Evolutionary conservation across 768 basidiomycete species (phyloP).

Genomic region (Candolleomyces aberdarensis): DNA sequence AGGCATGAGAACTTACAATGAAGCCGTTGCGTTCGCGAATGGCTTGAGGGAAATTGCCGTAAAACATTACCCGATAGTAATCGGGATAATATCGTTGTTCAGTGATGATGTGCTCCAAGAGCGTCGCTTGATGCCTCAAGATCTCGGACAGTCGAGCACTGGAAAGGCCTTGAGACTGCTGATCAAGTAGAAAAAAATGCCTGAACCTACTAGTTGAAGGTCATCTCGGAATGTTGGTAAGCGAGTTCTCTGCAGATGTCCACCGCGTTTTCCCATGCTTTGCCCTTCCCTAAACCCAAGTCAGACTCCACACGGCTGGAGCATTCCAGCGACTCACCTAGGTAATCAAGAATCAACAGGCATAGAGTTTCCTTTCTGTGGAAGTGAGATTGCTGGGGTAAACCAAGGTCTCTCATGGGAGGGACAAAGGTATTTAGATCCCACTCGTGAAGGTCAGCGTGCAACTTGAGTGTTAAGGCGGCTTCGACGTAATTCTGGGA

Average conservation of each 20-base stretch:
- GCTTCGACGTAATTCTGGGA: slow-evolving; percentile 92
- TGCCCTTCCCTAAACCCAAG: slow-evolving; percentile 72
- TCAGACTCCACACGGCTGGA: slow-evolving; percentile 1
- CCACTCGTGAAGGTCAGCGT: slow-evolving; percentile 94
- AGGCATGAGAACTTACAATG: slow-evolving; percentile 52
- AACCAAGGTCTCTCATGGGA: slow-evolving; percentile 84
- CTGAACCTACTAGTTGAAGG: slow-evolving; percentile 80
- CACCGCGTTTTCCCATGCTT: slow-evolving; percentile 95
- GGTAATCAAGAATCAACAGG: slow-evolving; percentile 88
- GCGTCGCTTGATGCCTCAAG: slow-evolving; percentile 79
- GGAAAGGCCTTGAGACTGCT: slow-evolving; percentile 3
- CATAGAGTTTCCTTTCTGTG: slow-evolving; percentile 92
- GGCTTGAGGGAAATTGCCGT: slow-evolving; percentile 84
- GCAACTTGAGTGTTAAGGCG: slow-evolving; percentile 87
- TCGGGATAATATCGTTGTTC: slow-evolving; percentile 86
- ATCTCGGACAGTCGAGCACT: slow-evolving; percentile 85
- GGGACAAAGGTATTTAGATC: slow-evolving; percentile 75
- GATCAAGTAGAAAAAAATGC: slow-evolving; percentile 6
- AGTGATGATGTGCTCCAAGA: slow-evolving; percentile 82
- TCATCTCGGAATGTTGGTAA: slow-evolving; percentile 82
- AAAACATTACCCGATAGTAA: slow-evolving; percentile 93
- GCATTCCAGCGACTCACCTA: slow-evolving; percentile 48
- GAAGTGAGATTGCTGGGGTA: slow-evolving; percentile 93
- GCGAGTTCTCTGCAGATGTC: slow-evolving; percentile 92
- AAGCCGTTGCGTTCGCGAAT: slow-evolving; percentile 82